Evolutionary conservation across 192 early-diverging fungal species (phyloP), one percentile per base, ranked within the genome.

Genomic region (Backusella tarrabulga): DNA sequence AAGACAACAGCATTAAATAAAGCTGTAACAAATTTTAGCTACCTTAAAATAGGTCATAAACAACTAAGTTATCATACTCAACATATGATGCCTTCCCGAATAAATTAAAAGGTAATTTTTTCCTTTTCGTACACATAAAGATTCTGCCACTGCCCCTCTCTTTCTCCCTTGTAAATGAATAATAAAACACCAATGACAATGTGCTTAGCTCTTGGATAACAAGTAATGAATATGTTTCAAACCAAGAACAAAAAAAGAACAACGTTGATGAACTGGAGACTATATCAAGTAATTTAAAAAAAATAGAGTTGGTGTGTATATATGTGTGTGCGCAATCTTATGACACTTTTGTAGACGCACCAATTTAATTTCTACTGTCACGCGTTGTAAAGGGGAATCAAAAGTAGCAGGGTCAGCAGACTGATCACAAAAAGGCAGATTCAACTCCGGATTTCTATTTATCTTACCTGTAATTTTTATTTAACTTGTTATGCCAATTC

Each of bases 381-480:
- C 56, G 56, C 56, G 56, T 63, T 63, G 56, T 63, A 63, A 63
- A 63, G 56, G 54, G 56, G 56, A 63, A 63, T 63, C 56, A 29
- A 63, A 63, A 63, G 56, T 63, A 63, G 56, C 56, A 63, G 56
- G 19, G 56, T 63, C 56, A 63, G 56, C 56, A 63, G 56, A 63
- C 56, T 63, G 56, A 63, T 63, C 56, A 63, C 56, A 63, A 63
- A 63, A 63, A 63, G 56, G 12, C 56, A 63, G 56, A 63, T 63
- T 63, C 56, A 63, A 63, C 56, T 63, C 56, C 56, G 56, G 56
- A 63, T 63, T 63, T 63, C 56, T 63, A 63, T 63, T 63, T 63
- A 63, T 63, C 23, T 63, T n/a, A 7, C n/a, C 54, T 63, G 23
- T 23, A 11, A 23, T 63, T 63, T 23, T 29, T 29, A 63, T 63